Conservation (phyloP, 139 green algal genomes). For the Bryopsis sp. region DNA sequence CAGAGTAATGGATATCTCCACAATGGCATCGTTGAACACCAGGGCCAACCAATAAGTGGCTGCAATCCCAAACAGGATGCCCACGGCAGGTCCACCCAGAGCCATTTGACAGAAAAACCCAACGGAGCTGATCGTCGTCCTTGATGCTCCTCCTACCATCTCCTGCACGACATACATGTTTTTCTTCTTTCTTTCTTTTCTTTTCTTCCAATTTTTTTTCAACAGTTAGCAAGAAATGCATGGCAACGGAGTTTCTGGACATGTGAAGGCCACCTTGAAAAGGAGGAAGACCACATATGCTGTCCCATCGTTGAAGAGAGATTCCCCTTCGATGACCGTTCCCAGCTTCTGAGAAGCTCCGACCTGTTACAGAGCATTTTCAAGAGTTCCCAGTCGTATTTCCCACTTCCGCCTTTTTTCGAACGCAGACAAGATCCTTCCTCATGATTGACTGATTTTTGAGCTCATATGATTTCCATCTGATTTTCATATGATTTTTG, state of each 20-base stretch:
- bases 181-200: neutral
- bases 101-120: conserved; percentile 37
- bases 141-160: conserved; percentile 15
- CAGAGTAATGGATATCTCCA: conserved; percentile 48
- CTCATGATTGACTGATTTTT: neutral
- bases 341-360: conserved; percentile 43
- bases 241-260: neutral
- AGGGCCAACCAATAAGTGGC: conserved; percentile 28
- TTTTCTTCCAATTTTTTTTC: neutral
- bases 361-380: conserved; percentile 41
- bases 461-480: neutral
- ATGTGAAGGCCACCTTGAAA: conserved; percentile 23
- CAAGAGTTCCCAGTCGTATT: too few species aligned
- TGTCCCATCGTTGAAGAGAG: conserved; percentile 73
- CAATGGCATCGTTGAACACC: conserved; percentile 38
- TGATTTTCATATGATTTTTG: too few species aligned
- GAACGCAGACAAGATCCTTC: too few species aligned
- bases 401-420: too few species aligned
- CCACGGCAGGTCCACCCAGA: conserved; percentile 34
- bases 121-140: conserved; percentile 18
- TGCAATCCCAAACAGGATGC: conserved; percentile 34
- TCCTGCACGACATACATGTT: neutral
- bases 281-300: conserved; percentile 58
- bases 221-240: neutral
- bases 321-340: conserved; percentile 61